Percentiles rank a stretch among this genome's conserved stretches.
Evolutionary conservation across 441 rosid species (phyloP).

Genomic region (Aquilaria agallochum): DNA sequence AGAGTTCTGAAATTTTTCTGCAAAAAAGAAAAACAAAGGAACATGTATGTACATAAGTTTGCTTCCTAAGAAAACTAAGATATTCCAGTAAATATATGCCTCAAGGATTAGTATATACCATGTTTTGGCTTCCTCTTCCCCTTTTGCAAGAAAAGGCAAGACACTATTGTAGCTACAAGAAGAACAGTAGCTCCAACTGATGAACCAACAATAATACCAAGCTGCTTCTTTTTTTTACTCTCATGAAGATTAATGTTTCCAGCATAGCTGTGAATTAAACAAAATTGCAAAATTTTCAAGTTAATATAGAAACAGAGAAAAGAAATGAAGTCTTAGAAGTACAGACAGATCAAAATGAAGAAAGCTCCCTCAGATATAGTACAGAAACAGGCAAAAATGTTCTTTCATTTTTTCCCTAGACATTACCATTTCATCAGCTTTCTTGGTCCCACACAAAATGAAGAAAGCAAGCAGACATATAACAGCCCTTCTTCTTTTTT

Average conservation of each 20-base stretch:
- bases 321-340: background rate
- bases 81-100: slow-evolving; percentile 5
- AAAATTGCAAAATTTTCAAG: background rate
- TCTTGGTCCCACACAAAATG: no score
- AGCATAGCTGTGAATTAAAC: slow-evolving; percentile 41
- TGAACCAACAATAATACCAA: slow-evolving; percentile 47
- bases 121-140: slow-evolving; percentile 42
- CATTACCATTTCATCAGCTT: no score
- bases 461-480: no score
- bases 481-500: no score
- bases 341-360: background rate
- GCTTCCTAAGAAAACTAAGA: background rate
- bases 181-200: slow-evolving; percentile 75
- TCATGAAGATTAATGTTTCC: slow-evolving; percentile 60
- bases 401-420: no score
- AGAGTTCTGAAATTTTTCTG: slow-evolving; percentile 36
- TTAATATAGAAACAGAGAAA: background rate
- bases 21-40: slow-evolving; percentile 6
- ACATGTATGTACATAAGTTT: no score
- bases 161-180: slow-evolving; percentile 51
- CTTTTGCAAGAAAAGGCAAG: slow-evolving; percentile 51
- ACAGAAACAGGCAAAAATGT: no score
- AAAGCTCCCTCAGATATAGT: no score
- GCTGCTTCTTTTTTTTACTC: slow-evolving; percentile 37
- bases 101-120: slow-evolving; percentile 33